A percentile compares a stretch with the other conserved stretches of the same genome.
Evolutionary conservation across 139 green algal species (phyloP).

Genomic region (Tetradesmus obliquus): DNA sequence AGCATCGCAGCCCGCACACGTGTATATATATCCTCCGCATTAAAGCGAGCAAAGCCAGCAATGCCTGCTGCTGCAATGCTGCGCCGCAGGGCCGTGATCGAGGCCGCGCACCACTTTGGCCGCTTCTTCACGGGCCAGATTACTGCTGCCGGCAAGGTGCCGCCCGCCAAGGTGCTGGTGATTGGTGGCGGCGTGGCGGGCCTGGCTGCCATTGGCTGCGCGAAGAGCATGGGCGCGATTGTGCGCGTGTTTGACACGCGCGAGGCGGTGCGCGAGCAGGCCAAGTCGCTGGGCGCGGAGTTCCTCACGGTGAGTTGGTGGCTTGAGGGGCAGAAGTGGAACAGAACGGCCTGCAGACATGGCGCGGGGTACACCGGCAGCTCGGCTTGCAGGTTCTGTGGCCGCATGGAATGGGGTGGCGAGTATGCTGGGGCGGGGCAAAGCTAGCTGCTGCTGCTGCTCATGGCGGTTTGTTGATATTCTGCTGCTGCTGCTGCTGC

Average conservation of each 20-base stretch:
- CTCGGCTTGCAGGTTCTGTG: too few species aligned
- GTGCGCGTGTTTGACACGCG: conserved; percentile 90
- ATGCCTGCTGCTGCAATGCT: not conserved
- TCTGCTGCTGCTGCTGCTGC: not conserved
- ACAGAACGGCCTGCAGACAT: too few species aligned
- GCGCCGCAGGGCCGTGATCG: conserved; percentile 74
- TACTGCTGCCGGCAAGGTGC: conserved; percentile 86
- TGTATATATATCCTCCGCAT: too few species aligned
- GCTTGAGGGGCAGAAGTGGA: too few species aligned
- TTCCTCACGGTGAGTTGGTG: conserved; percentile 79
- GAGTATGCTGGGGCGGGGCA: too few species aligned
- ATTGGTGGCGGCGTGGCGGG: conserved; percentile 86
- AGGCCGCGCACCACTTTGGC: conserved; percentile 84
- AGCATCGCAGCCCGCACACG: too few species aligned
- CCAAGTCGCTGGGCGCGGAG: conserved; percentile 85
- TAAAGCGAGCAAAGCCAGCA: not conserved
- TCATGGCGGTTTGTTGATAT: not conserved
- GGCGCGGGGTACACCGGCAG: too few species aligned
- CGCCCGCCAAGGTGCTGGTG: conserved; percentile 82
- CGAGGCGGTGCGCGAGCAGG: conserved; percentile 78
- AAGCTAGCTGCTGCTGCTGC: not conserved
- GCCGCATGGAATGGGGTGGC: too few species aligned
- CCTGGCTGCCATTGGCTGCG: conserved; percentile 78
- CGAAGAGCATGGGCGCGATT: conserved; percentile 85
- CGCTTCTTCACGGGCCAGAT: conserved; percentile 94